Evolutionary conservation across 1,284 basidiomycete species (phyloP), one percentile per base, ranked within the genome.

Genomic region (Cryptococcus amylolentus): DNA sequence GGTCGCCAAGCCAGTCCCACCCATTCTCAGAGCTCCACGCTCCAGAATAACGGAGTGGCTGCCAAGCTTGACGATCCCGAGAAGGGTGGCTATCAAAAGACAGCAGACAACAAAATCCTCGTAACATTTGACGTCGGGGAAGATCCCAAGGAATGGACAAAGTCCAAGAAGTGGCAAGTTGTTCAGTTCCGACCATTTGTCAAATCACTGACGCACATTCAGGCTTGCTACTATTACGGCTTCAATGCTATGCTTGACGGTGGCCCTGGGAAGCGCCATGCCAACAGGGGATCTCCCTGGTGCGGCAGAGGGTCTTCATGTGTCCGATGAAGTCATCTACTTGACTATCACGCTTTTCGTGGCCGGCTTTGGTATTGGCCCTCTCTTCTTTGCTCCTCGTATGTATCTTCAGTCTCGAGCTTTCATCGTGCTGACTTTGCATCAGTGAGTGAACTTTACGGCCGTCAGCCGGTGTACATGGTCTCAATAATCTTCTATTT

Each of bases 271-370:
- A 1, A 77, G 74, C 2, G 77, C 79, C 6, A 76, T 79, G 56
- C 78, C 80, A 2, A 79, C 80, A 0, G 78, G 79, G 26, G 74
- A 80, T 54, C 63, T 80, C 1, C 62, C 62, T 3, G 67, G 69
- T 2, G 68, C 77, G 13, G 68, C 69, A n/a, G 52, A 61, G 16
- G 55, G 71, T 12, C 77, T 81, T 28, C 60, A 72, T 37, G 77
- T 79, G n/a, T 68, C 72, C 6, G 58, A 70, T 48, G 77, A 77
- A 50, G 78, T 75, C 6, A 74, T 77, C 49, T 73, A 65, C 51
- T 68, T 79, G 18, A 70, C 69, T 42, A 72, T 81, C 27, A 72
- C 78, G 18, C 69, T 81, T 49, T 81, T 80, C 61, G 76, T 81
- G 13, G 70, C 78, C 31, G 80, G 81, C 2, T 79, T 78, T 58